A percentile compares a stretch with the other conserved stretches of the same genome.
Conservation (phyloP, 2,329 filamentous ascomycete species). For the Drechmeria coniospora region DNA sequence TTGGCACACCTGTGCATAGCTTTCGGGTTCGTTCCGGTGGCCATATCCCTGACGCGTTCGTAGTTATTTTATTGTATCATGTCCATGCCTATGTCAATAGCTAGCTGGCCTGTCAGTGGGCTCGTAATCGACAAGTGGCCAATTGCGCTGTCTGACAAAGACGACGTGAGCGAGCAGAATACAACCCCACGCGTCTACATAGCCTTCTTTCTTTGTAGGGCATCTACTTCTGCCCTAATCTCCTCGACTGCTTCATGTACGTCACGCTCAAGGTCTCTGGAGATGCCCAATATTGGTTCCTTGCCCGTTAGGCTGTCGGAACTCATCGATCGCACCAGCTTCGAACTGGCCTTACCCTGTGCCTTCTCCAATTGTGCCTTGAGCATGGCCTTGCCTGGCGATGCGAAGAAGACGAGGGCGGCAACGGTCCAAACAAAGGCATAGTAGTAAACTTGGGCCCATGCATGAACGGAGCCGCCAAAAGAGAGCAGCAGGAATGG, state of each 20-base stretch:
- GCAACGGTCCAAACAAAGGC: slow-evolving; percentile 49
- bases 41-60: no score
- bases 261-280: slow-evolving; percentile 59
- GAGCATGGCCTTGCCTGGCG: slow-evolving; percentile 52
- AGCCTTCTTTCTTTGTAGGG: slow-evolving; percentile 15
- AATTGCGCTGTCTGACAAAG: no score
- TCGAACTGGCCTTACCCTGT: slow-evolving; percentile 27
- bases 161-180: no score
- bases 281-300: slow-evolving; percentile 60
- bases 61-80: no score
- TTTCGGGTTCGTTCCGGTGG: no score
- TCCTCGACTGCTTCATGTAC: slow-evolving; percentile 66
- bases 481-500: slow-evolving; percentile 78
- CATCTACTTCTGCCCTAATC: slow-evolving; percentile 57
- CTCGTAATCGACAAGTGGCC: no score
- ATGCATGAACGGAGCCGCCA: slow-evolving; percentile 54
- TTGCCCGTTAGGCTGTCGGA: slow-evolving; percentile 39
- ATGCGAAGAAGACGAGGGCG: slow-evolving; percentile 62
- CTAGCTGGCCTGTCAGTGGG: no score
- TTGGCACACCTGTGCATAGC: no score
- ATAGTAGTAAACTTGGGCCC: slow-evolving; percentile 84
- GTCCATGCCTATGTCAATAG: no score
- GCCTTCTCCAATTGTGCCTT: slow-evolving; percentile 43
- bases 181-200: not conserved
- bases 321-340: slow-evolving; percentile 34